Percentiles rank a stretch among this genome's conserved stretches.
Conservation (phyloP, 2,329 filamentous ascomycete species). For the Coniochaeta hoffmannii region DNA sequence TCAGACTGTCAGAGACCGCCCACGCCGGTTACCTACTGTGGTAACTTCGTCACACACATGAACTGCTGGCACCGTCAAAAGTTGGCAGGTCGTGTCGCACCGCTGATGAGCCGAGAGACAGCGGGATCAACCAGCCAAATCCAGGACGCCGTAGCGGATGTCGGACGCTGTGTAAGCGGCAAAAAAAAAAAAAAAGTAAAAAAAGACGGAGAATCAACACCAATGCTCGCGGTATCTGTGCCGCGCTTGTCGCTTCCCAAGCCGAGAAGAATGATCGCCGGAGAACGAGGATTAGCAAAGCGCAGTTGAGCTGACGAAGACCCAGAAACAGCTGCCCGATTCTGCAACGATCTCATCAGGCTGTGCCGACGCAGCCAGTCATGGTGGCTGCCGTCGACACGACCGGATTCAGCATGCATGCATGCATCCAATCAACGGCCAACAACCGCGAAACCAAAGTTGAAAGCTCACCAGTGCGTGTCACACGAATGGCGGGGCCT, state of each 20-base stretch:
- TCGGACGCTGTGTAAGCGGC: conserved; percentile 1
- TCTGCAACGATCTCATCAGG: background rate
- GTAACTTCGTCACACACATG: background rate
- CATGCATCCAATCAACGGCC: background rate
- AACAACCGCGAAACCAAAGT: background rate
- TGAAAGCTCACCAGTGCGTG: no score
- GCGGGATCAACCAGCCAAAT: background rate
- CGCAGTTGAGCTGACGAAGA: background rate
- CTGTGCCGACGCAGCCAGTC: background rate
- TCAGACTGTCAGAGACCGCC: background rate
- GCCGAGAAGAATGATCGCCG: background rate
- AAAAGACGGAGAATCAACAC: background rate
- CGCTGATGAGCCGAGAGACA: background rate
- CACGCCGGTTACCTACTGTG: background rate
- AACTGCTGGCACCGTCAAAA: background rate
- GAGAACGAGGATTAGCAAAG: background rate
- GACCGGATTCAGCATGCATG: background rate
- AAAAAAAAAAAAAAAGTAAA: no score
- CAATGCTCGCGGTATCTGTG: background rate
- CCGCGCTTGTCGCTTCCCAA: background rate
- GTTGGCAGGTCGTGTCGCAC: background rate
- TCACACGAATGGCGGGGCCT: background rate
- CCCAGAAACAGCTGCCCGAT: background rate
- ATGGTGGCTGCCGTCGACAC: background rate
- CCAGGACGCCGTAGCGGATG: background rate